Percentiles rank a stretch among this genome's conserved stretches.
Evolutionary conservation across 2,329 filamentous ascomycete species (phyloP).

Genomic region (Penicillium aurantiogriseum): DNA sequence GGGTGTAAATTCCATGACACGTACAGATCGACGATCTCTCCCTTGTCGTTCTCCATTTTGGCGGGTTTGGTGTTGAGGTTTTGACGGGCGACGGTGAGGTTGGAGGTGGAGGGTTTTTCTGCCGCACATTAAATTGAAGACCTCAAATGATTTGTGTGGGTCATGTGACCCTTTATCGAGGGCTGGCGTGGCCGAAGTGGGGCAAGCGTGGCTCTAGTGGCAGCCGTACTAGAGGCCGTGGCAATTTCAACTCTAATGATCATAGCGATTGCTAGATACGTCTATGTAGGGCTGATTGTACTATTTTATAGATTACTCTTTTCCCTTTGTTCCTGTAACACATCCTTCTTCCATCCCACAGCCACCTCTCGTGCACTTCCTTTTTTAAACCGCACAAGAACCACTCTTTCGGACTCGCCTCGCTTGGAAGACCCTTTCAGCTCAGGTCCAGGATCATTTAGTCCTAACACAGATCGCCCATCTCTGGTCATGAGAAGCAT

Average conservation of each 20-base stretch:
- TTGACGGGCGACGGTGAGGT: constrained; percentile 39
- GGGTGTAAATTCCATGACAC: constrained; percentile 37
- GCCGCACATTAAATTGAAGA: constrained; percentile 31
- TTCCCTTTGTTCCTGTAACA: constrained; percentile 37
- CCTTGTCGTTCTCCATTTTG: constrained; percentile 99
- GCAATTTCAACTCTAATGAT: constrained; percentile 11
- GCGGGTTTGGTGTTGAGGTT: constrained; percentile 41
- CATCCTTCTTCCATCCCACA: constrained; percentile 51
- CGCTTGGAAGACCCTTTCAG: constrained; percentile 49
- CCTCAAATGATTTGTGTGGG: constrained; percentile 40
- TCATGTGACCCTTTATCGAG: constrained; percentile 44
- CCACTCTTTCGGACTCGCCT: constrained; percentile 56
- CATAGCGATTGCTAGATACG: background rate
- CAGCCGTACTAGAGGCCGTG: constrained; percentile 9
- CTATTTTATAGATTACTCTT: constrained; percentile 34
- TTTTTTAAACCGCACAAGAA: constrained; percentile 57
- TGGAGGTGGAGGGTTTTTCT: constrained; percentile 33
- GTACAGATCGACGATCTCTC: constrained; percentile 99
- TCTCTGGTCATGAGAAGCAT: constrained; percentile 43
- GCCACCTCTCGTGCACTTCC: constrained; percentile 58
- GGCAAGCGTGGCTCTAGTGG: constrained; percentile 14
- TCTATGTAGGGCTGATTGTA: background rate
- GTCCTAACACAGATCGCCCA: constrained; percentile 51
- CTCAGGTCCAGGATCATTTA: constrained; percentile 58
- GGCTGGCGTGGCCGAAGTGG: constrained; percentile 28